Evolutionary conservation across 164 flowering plant genomes (phyloP).

Genomic region (Sedum album): DNA sequence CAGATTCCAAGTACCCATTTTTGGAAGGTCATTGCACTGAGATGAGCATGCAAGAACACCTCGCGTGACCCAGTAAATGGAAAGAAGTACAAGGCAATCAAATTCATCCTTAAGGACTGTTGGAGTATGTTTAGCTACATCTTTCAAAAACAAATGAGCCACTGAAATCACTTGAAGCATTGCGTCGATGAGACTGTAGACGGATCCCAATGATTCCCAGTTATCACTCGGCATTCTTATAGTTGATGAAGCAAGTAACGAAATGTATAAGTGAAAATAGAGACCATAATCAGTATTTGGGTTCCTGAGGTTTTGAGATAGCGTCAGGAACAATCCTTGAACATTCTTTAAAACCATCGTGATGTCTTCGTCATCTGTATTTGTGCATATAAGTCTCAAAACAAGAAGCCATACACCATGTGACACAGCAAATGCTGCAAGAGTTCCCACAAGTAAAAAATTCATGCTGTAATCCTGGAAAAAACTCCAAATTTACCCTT

Average conservation of each 20-base stretch:
- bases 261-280: neutral
- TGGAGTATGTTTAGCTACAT: neutral
- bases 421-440: neutral
- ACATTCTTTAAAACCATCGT: neutral
- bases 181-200: neutral
- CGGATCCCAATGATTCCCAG: neutral
- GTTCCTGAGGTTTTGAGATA: neutral
- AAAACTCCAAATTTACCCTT: too few species aligned
- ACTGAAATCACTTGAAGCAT: neutral
- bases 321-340: neutral
- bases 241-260: neutral
- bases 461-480: too few species aligned
- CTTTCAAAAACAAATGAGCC: neutral
- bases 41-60: neutral
- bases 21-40: too few species aligned
- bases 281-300: neutral
- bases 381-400: neutral
- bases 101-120: neutral
- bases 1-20: neutral
- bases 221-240: neutral
- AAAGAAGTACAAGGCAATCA: neutral
- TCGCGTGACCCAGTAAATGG: too few species aligned
- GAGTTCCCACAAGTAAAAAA: neutral
- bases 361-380: neutral
- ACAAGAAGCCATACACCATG: constrained; percentile 2